A percentile compares a stretch with the other conserved stretches of the same genome.
These are phyloP conservation scores for Paspalum notatum DNA, from an alignment of 176 grass and related monocot species.

Conservation along the genomic window DNA sequence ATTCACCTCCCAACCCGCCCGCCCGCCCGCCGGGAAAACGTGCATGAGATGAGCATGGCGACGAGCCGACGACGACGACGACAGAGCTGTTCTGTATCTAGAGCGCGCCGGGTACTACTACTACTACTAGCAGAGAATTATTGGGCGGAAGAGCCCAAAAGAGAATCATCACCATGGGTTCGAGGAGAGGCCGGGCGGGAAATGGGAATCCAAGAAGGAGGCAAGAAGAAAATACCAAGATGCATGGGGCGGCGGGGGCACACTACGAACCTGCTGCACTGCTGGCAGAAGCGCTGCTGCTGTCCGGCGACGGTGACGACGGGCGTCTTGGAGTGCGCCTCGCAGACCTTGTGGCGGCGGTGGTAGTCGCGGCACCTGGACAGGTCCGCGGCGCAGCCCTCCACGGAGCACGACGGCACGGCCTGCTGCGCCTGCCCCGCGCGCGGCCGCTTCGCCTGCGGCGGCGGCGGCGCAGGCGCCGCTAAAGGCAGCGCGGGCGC, in stretches of 20 bases:
- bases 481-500: background rate
- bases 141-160: background rate
- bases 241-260: background rate
- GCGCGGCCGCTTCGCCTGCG: conserved; percentile 50
- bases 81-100: too few relatives aligned
- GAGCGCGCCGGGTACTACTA: too few relatives aligned
- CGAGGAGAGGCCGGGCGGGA: too few relatives aligned
- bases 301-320: conserved; percentile 80
- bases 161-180: conserved; percentile 1
- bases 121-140: background rate
- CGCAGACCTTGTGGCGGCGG: conserved; percentile 96
- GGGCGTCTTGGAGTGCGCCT: conserved; percentile 93
- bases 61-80: too few relatives aligned
- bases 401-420: conserved; percentile 64
- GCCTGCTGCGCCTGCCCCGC: conserved; percentile 43
- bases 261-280: conserved; percentile 83
- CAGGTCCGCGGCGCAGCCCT: conserved; percentile 85
- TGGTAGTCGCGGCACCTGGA: conserved; percentile 90
- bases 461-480: background rate
- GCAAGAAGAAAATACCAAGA: background rate
- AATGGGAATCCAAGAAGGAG: background rate
- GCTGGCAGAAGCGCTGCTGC: conserved; percentile 99
- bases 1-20: too few relatives aligned
- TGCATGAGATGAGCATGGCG: background rate
- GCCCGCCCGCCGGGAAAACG: background rate